phyloP scores from a whole-genome alignment of 768 basidiomycete species.

The Amylocystis lapponica region DNA sequence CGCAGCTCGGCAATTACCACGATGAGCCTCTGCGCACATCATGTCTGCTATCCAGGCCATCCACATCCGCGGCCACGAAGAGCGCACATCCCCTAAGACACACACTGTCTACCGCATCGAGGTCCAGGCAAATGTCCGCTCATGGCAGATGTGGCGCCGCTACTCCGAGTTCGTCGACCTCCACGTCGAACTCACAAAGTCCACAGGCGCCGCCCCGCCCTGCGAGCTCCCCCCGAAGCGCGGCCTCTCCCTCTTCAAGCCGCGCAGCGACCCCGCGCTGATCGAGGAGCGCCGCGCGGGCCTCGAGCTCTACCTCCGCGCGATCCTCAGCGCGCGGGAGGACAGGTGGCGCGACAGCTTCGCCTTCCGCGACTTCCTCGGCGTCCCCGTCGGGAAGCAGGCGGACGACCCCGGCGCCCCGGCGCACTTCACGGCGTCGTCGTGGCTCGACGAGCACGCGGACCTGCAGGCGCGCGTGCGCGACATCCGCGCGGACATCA shows the following conservation, averaged over 20 bases:
- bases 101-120: slow-evolving; percentile 80
- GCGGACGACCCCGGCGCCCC: slow-evolving; percentile 17
- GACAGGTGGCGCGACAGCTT: slow-evolving; percentile 75
- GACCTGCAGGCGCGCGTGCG: slow-evolving; percentile 73
- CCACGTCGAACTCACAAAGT: slow-evolving; percentile 72
- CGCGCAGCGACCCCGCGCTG: slow-evolving; percentile 50
- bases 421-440: slow-evolving; percentile 61
- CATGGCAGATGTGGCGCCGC: slow-evolving; percentile 91
- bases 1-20: too few species aligned
- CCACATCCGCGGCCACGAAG: slow-evolving; percentile 63
- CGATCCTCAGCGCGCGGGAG: slow-evolving; percentile 78
- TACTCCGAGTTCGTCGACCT: slow-evolving; percentile 94
- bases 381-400: slow-evolving; percentile 62
- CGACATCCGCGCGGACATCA: slow-evolving; percentile 79
- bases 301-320: slow-evolving; percentile 81
- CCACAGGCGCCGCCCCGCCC: slow-evolving; percentile 79
- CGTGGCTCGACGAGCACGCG: slow-evolving; percentile 88
- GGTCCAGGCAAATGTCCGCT: slow-evolving; percentile 82
- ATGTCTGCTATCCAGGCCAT: slow-evolving; percentile 71
- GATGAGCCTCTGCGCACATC: background rate
- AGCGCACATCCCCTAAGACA: slow-evolving; percentile 62
- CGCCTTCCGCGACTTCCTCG: slow-evolving; percentile 83
- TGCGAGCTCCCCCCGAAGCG: slow-evolving; percentile 82
- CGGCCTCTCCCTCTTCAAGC: slow-evolving; percentile 59
- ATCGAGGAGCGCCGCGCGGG: slow-evolving; percentile 73